Evolutionary conservation across 1,284 basidiomycete genomes (phyloP).

Genomic region (Ganoderma leucocontextum): DNA sequence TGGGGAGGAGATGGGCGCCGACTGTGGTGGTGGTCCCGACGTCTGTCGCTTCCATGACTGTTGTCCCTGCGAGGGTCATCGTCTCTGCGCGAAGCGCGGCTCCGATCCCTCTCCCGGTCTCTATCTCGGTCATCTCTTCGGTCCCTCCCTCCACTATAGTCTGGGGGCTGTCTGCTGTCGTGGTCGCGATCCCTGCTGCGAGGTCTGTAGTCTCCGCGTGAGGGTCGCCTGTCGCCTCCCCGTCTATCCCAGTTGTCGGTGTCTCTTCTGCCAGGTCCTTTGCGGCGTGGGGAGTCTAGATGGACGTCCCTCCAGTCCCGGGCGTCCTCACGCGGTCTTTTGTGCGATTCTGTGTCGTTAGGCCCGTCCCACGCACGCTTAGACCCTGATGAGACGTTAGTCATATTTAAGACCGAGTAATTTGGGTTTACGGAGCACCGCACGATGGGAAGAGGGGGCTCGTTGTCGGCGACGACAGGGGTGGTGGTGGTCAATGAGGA

Average conservation of each 20-base stretch:
- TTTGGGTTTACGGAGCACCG: conserved; percentile 80
- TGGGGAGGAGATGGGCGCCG: conserved; percentile 30
- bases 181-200: conserved; percentile 46
- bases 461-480: conserved; percentile 30
- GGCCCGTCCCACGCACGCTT: conserved; percentile 78
- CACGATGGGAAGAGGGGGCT: conserved; percentile 60
- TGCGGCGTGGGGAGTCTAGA: conserved; percentile 50
- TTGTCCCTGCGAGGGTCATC: conserved; percentile 32
- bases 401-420: conserved; percentile 65
- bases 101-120: conserved; percentile 41
- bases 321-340: conserved; percentile 65
- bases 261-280: conserved; percentile 47
- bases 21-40: conserved; percentile 24
- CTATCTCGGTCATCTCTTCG: conserved; percentile 45
- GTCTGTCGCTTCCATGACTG: conserved; percentile 28
- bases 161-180: conserved; percentile 43
- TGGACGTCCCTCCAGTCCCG: conserved; percentile 83
- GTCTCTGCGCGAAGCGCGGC: conserved; percentile 38
- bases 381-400: conserved; percentile 84
- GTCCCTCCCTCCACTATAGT: conserved; percentile 47
- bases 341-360: conserved; percentile 55
- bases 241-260: conserved; percentile 42
- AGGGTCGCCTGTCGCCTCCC: conserved; percentile 42
- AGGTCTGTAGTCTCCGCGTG: conserved; percentile 41
- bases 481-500: conserved; percentile 26